Evolutionary conservation across 345 rosid species (phyloP).

Genomic region (Brassica carinata): DNA sequence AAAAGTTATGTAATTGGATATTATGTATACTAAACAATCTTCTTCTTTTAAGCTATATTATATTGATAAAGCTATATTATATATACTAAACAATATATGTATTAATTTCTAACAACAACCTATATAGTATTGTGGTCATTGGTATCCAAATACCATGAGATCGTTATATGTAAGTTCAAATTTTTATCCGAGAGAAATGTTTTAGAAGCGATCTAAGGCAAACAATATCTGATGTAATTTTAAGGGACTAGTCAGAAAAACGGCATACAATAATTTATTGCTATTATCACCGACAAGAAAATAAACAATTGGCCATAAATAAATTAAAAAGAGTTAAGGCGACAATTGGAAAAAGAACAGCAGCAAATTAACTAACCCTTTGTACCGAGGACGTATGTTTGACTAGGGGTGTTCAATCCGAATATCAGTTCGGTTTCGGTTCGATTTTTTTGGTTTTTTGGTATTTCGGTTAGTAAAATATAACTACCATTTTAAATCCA

Average conservation of each 20-base stretch:
- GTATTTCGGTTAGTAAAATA: too few species aligned
- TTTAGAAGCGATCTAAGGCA: slow-evolving; percentile 9
- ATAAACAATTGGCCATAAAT: not conserved
- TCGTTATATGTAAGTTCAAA: not conserved
- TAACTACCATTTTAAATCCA: too few species aligned
- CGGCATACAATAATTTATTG: not conserved
- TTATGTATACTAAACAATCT: too few species aligned
- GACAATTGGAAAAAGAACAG: slow-evolving; percentile 1
- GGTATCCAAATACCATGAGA: not conserved
- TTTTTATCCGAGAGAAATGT: not conserved
- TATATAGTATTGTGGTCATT: not conserved
- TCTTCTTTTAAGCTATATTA: too few species aligned
- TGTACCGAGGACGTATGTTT: slow-evolving; percentile 11
- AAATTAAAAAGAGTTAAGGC: not conserved
- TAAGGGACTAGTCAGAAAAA: not conserved
- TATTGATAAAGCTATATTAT: too few species aligned
- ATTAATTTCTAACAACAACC: not conserved
- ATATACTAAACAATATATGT: not conserved
- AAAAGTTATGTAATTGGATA: too few species aligned
- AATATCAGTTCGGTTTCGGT: too few species aligned
- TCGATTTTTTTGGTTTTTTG: too few species aligned
- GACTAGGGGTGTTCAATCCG: too few species aligned
- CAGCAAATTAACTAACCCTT: slow-evolving; percentile 11
- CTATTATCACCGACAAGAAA: not conserved
- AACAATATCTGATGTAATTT: not conserved